Percentiles rank a stretch among this genome's conserved stretches.
These are phyloP conservation scores for Apiospora phragmitis DNA, from an alignment of 2,329 filamentous ascomycete species.

Conservation along the genomic window DNA sequence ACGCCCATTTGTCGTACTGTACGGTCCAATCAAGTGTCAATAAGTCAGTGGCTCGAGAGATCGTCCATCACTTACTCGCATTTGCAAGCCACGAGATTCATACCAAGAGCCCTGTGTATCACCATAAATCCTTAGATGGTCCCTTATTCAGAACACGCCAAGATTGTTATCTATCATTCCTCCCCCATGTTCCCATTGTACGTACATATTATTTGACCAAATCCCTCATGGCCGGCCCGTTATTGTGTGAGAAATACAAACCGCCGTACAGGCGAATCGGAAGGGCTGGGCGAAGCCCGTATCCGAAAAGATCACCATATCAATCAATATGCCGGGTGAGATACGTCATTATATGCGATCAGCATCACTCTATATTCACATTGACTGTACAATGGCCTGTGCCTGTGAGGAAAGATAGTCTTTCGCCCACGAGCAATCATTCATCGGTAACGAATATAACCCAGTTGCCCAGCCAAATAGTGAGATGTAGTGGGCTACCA, in stretches of 20 bases:
- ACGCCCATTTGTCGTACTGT: background rate
- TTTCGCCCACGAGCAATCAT: background rate
- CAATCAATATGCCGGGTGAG: background rate
- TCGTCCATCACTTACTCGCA: conserved; percentile 5
- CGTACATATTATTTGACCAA: background rate
- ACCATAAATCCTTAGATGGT: background rate
- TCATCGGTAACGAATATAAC: background rate
- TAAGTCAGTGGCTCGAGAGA: conserved; percentile 1
- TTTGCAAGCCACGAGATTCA: conserved; percentile 4
- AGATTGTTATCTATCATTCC: background rate
- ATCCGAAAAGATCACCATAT: background rate
- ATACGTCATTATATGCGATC: conserved; percentile 5
- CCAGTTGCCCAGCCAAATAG: background rate
- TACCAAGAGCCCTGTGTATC: background rate
- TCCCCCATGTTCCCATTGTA: background rate
- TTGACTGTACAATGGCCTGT: conserved; percentile 5
- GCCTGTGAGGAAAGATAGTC: background rate
- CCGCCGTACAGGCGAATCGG: background rate
- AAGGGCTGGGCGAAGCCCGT: background rate
- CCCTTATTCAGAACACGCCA: background rate
- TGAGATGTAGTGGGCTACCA: conserved; percentile 2
- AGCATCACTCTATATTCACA: conserved; percentile 4
- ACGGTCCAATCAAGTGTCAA: background rate
- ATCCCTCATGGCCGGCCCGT: background rate
- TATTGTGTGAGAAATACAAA: background rate